Conservation (phyloP, 2,329 filamentous ascomycete genomes). For the Mycocentrospora acerina region DNA sequence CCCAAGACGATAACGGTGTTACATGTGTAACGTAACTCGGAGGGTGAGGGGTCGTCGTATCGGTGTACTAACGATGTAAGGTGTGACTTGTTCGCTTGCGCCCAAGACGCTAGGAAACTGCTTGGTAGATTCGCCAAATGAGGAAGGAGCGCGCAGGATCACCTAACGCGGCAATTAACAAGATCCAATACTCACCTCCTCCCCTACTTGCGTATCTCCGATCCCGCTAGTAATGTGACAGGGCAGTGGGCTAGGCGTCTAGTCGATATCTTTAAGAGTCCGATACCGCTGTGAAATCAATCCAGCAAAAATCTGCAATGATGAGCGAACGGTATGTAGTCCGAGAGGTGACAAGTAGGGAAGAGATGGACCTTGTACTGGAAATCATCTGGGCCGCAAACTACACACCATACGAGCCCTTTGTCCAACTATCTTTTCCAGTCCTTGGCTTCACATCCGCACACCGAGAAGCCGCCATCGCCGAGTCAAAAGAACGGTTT, state of each 20-base stretch:
- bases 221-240: slow-evolving; percentile 22
- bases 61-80: too few species aligned
- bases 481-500: slow-evolving; percentile 33
- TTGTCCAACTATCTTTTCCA: slow-evolving; percentile 38
- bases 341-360: slow-evolving; percentile 24
- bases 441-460: slow-evolving; percentile 29
- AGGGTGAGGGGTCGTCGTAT: slow-evolving; percentile 10
- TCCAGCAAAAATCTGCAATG: slow-evolving; percentile 11
- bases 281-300: slow-evolving; percentile 23
- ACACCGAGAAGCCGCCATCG: slow-evolving; percentile 27
- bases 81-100: too few species aligned
- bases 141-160: neutral
- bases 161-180: slow-evolving; percentile 25
- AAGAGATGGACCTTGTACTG: slow-evolving; percentile 34
- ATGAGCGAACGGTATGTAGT: slow-evolving; percentile 27
- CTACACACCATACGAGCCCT: slow-evolving; percentile 38
- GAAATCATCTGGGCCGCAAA: slow-evolving; percentile 40
- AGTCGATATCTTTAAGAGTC: slow-evolving; percentile 15
- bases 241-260: slow-evolving; percentile 14
- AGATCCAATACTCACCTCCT: slow-evolving; percentile 20
- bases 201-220: slow-evolving; percentile 24
- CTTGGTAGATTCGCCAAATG: neutral
- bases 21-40: slow-evolving; percentile 22
- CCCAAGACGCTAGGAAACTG: too few species aligned
- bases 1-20: slow-evolving; percentile 18